Evolutionary conservation across 768 basidiomycete genomes (phyloP).

Genomic region (Obba rivulosa): DNA sequence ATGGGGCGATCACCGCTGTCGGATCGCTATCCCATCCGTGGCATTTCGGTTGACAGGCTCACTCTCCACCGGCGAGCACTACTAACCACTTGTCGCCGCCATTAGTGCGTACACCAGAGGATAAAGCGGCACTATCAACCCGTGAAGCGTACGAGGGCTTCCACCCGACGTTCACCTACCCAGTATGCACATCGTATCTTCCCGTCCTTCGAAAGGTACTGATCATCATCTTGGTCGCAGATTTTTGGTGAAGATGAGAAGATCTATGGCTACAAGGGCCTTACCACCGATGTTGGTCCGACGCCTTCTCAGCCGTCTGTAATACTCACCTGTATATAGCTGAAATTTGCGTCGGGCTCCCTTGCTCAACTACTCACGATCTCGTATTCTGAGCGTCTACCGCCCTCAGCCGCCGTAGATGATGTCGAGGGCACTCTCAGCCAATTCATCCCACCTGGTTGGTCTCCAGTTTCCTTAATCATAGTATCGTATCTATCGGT

Average conservation of each 20-base stretch:
- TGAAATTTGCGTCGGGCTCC: constrained; percentile 85
- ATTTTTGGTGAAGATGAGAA: constrained; percentile 96
- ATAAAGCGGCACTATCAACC: constrained; percentile 50
- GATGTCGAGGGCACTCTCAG: constrained; percentile 78
- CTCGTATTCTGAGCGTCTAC: constrained; percentile 61
- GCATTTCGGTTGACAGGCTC: too few relatives aligned
- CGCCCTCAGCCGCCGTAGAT: constrained; percentile 65
- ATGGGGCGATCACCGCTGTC: too few relatives aligned
- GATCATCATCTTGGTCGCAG: constrained; percentile 28
- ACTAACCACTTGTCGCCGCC: not conserved
- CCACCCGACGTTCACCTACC: constrained; percentile 90
- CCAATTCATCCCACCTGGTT: constrained; percentile 74
- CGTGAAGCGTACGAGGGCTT: constrained; percentile 64
- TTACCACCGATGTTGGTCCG: constrained; percentile 67
- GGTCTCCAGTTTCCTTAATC: constrained; percentile 15
- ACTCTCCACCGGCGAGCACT: not conserved
- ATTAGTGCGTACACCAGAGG: constrained; percentile 66
- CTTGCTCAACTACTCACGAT: constrained; percentile 72
- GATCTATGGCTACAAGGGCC: constrained; percentile 88
- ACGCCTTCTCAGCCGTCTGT: not conserved
- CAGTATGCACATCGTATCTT: constrained; percentile 41
- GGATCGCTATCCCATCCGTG: too few relatives aligned
- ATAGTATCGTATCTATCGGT: too few relatives aligned
- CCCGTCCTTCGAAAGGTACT: not conserved
- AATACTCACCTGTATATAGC: constrained; percentile 34